Evolutionary conservation across 352 stramenopile species (phyloP), one percentile per base, ranked within the genome.

Genomic region (Globisporangium recalcitrans): DNA sequence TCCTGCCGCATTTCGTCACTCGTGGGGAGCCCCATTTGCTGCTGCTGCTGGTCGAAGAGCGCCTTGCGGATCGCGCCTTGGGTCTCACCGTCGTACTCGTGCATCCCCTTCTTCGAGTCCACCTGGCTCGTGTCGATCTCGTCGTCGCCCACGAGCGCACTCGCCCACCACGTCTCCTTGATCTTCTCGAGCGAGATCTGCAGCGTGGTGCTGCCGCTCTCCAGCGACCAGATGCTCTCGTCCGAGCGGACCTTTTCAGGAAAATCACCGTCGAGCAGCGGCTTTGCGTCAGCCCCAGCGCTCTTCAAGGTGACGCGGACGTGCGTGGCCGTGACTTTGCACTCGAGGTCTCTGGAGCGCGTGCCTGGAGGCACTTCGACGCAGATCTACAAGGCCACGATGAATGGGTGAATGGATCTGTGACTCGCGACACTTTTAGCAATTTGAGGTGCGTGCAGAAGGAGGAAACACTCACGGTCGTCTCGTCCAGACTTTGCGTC

Each of bases 1-100:
- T 97, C 75, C 66, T 98, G 97, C 14, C 74, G 68, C 70, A 97
- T 66, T 61, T 98, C 93, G 47, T 98, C 97, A 36, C 86, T 89
- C 2, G 94, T 97, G n/a, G 95, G 85, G 21, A 89, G 71, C 8
- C 94, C 92, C 62, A 93, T 69, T 9, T 96, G 93, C 68, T 98
- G 96, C 72, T 99, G 96, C 42, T 90, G 80, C 71, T 97, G 88
- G 60, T 97, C 85, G 58, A 92, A 93, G 57, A 99, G 98, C 82
- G 98, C 98, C 69, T 99, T 99, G 69, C 98, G 96, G 48, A 99
- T 98, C 9, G 97, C 98, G 40, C 98, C 91, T 68, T 98, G 82
- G 8, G 97, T 99, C 51, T 97, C 95, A 10, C 88, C 91, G 74
- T 99, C 96, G 62, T 99, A 92, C 73, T 99, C 97, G 32, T 80